Evolutionary conservation across 331 rosid species (phyloP).

Genomic region (Dryas integrifolia): DNA sequence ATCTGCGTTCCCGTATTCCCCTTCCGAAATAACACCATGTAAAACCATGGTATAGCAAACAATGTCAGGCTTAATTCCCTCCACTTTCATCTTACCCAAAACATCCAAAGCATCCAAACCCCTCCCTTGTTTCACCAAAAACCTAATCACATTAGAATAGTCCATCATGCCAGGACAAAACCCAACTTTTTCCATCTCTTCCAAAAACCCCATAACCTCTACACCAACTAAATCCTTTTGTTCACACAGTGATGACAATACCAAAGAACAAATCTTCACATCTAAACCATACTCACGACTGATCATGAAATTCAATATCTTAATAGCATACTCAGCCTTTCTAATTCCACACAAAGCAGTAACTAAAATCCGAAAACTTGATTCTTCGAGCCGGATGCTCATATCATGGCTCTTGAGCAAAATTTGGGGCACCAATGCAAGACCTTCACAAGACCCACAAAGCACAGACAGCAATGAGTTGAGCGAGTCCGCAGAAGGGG

Average conservation of each 20-base stretch:
- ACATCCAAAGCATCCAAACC: constrained; percentile 52
- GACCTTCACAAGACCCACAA: constrained; percentile 44
- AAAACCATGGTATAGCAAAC: constrained; percentile 75
- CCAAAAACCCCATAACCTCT: constrained; percentile 52
- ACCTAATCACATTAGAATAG: constrained; percentile 54
- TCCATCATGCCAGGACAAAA: constrained; percentile 62
- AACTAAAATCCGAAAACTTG: constrained; percentile 56
- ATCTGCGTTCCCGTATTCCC: constrained; percentile 45
- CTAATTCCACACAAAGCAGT: constrained; percentile 52
- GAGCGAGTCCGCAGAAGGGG: constrained; percentile 59
- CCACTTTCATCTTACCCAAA: constrained; percentile 53
- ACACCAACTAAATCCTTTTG: constrained; percentile 30
- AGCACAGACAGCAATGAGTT: constrained; percentile 59
- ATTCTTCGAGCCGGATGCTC: constrained; percentile 66
- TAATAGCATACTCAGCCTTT: constrained; percentile 55
- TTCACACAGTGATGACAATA: constrained; percentile 49
- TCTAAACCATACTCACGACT: constrained; percentile 58
- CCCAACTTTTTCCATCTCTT: constrained; percentile 50
- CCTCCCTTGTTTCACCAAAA: constrained; percentile 53
- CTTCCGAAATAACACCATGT: constrained; percentile 46
- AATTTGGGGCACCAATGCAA: constrained; percentile 59
- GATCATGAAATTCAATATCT: constrained; percentile 49
- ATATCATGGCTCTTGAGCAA: constrained; percentile 51
- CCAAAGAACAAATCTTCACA: constrained; percentile 13
- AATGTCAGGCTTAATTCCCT: constrained; percentile 64